phyloP scores from a whole-genome alignment of 106 monocot species.

The Apostasia shenzhenica region DNA sequence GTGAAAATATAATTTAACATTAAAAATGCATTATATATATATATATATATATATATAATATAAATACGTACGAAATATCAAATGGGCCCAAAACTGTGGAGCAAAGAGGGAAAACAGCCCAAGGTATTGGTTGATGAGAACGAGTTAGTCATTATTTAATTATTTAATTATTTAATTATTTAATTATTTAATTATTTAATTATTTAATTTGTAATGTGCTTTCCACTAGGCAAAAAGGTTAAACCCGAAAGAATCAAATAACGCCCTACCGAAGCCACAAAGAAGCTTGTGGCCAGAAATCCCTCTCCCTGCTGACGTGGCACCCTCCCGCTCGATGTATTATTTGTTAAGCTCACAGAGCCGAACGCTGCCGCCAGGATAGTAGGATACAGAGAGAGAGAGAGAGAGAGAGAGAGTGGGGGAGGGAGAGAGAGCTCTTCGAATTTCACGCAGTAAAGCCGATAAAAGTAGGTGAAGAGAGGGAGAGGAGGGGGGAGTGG shows the following conservation, averaged over 20 bases:
- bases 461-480: neutral
- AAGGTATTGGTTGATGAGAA: no score
- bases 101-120: no score
- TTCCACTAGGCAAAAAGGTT: constrained; percentile 5
- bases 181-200: no score
- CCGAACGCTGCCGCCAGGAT: neutral
- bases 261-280: constrained; percentile 13
- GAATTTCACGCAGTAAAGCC: neutral
- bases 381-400: neutral
- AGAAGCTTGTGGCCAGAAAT: constrained; percentile 10
- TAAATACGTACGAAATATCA: neutral
- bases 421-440: neutral
- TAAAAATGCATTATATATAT: no score
- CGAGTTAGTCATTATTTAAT: no score
- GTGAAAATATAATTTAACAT: no score
- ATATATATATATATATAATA: neutral
- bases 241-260: constrained; percentile 16
- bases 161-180: no score
- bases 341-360: neutral
- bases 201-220: neutral
- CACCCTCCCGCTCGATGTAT: neutral
- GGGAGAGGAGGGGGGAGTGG: neutral
- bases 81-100: no score
- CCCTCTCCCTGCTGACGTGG: constrained; percentile 19
- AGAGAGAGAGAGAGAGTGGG: no score